phyloP scores from a whole-genome alignment of 345 rosid species.

The Eucalyptus lansdowneana region DNA sequence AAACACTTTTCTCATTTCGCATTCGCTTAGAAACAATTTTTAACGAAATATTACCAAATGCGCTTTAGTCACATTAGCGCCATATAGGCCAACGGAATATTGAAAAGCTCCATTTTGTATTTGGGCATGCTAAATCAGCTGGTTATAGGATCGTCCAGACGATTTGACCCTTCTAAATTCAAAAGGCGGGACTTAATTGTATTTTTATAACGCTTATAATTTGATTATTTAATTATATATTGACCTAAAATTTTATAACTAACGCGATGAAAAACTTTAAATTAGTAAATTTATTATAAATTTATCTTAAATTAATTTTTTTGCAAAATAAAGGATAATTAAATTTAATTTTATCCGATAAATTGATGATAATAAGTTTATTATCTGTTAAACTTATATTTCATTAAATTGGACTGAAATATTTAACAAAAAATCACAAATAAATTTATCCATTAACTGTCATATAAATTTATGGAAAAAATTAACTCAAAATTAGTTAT shows the following conservation, averaged over 20 bases:
- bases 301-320: too few species aligned
- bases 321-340: too few species aligned
- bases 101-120: background rate
- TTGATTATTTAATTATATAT: background rate
- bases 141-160: background rate
- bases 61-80: background rate
- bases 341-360: too few species aligned
- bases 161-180: background rate
- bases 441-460: rapidly evolving
- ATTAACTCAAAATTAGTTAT: too few species aligned
- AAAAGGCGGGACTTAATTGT: background rate
- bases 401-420: too few species aligned
- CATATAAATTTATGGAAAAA: rapidly evolving
- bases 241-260: background rate
- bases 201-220: background rate
- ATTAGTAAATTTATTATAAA: too few species aligned
- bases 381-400: too few species aligned
- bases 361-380: too few species aligned
- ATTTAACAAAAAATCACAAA: too few species aligned
- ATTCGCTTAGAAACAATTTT: too few species aligned
- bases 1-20: too few species aligned
- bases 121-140: background rate
- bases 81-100: background rate
- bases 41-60: too few species aligned
- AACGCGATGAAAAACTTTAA: rapidly evolving